Base-by-base conservation (phyloP, 495 filamentous ascomycete genomes). In the Podospora pseudoanserina region DNA sequence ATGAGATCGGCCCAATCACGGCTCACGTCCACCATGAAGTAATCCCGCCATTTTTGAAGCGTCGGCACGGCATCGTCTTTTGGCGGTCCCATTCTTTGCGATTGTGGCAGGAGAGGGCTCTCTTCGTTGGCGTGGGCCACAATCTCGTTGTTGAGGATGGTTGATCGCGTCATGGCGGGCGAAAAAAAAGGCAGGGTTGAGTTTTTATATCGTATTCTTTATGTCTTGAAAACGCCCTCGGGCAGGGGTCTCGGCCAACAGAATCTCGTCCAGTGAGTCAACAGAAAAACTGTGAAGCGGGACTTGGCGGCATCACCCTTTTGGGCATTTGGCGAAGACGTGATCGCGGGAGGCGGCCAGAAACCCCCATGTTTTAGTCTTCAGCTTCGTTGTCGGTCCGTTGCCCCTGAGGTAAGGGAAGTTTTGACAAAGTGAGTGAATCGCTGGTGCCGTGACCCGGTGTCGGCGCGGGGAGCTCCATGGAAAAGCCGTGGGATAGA, bases 1-100 rank as follows among this genome's bases (percentile, higher is more conserved):
- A 91, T 69, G 0, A 89, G 34, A 70, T 92, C 89, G 26, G 85
- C 86, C 76, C 85, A 82, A 30, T 83, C 77, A 0, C 86, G 81
- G 61, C 79, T 79, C 62, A 92, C 76, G 59, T 87, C 79, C 7
- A 74, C 70, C 30, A 68, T 80, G 71, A 90, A 75, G 71, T 83
- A 76, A 39, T 77, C 77, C 3, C 72, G 73, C 66, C 77, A 83
- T 72, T 65, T 64, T 34, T 69, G 49, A 1, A 63, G 30, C 23
- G 68, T 19, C 15, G 16, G 15, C 4, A 56, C 65, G 66, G 65
- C 55, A 65, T 70, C 62, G 60, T 70, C 27, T 61, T 68, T 15
- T 30, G 49, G 53, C 73, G 60, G 30, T 63, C 61, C 61, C 61
- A 63, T 44, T 32, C 7, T 23, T n/a, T 26, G 44, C 30, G 53